Percentiles rank a stretch among this genome's conserved stretches.
Evolutionary conservation across 371 early-diverging fungal genomes (phyloP).

Genomic region (Rhizopus sp.): DNA sequence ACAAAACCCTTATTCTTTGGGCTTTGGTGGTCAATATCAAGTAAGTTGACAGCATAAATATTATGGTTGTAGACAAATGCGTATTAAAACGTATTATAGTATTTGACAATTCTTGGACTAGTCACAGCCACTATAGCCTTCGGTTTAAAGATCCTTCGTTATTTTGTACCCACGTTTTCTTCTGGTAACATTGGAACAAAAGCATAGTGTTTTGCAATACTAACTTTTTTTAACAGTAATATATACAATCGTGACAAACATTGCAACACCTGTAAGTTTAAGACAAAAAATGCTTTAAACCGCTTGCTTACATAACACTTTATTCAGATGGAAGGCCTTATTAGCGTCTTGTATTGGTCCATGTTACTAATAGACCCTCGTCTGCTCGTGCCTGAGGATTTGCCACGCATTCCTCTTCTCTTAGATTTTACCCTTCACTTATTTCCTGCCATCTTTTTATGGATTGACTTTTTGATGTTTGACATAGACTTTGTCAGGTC

Average conservation of each 20-base stretch:
- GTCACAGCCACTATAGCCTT: conserved; percentile 20
- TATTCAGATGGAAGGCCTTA: conserved; percentile 42
- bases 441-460: conserved; percentile 44
- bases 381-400: conserved; percentile 35
- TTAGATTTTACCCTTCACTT: conserved; percentile 45
- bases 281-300: not conserved
- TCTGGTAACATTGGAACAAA: conserved; percentile 10
- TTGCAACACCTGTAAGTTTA: conserved; percentile 41
- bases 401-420: conserved; percentile 32
- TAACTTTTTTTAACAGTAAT: conserved; percentile 9
- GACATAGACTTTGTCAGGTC: conserved; percentile 42
- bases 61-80: not conserved
- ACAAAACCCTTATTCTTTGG: conserved; percentile 40
- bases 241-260: conserved; percentile 31
- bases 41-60: conserved; percentile 14
- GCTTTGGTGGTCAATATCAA: conserved; percentile 51
- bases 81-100: conserved; percentile 5
- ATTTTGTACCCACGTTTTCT: conserved; percentile 20
- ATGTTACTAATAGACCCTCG: conserved; percentile 40
- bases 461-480: conserved; percentile 47
- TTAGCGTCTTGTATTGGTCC: conserved; percentile 45
- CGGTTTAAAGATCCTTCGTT: conserved; percentile 19
- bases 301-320: not conserved
- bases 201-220: not conserved
- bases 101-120: conserved; percentile 21